Percentiles rank a stretch among this genome's conserved stretches.
Conservation (phyloP, 495 filamentous ascomycete species). For the Penicillium desertorum region DNA sequence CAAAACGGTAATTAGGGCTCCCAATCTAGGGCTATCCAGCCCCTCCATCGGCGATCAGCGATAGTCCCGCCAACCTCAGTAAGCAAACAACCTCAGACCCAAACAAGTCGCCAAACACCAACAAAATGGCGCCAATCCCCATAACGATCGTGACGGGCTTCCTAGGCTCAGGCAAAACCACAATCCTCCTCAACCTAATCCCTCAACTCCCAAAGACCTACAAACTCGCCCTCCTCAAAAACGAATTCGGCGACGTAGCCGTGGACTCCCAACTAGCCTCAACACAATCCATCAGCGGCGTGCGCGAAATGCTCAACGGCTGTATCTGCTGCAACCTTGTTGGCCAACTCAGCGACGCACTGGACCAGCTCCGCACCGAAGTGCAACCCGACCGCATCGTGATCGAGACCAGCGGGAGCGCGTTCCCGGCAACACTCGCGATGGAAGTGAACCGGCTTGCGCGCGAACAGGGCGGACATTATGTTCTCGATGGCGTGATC, state of each 20-base stretch:
- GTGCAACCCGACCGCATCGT: slow-evolving; percentile 78
- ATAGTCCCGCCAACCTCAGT: not conserved
- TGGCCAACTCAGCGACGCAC: slow-evolving; percentile 78
- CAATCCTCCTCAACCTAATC: slow-evolving; percentile 83
- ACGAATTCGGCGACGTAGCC: slow-evolving; percentile 94
- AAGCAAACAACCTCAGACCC: not conserved
- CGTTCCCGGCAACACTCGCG: slow-evolving; percentile 87
- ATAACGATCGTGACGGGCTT: slow-evolving; percentile 96
- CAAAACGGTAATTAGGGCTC: slow-evolving; percentile 9
- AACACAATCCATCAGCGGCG: slow-evolving; percentile 78
- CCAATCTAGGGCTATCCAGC: slow-evolving; percentile 6
- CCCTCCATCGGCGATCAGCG: slow-evolving; percentile 3
- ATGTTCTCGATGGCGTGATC: slow-evolving; percentile 84
- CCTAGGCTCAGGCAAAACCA: slow-evolving; percentile 91
- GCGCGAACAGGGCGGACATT: slow-evolving; percentile 48
- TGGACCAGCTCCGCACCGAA: slow-evolving; percentile 63
- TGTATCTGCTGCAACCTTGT: slow-evolving; percentile 99
- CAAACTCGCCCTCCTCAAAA: slow-evolving; percentile 91
- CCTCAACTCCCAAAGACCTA: slow-evolving; percentile 78
- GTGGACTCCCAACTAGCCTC: slow-evolving; percentile 88
- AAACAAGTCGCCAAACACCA: not conserved
- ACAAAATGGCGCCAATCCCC: slow-evolving; percentile 65
- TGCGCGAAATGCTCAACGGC: slow-evolving; percentile 87
- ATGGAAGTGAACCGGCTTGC: slow-evolving; percentile 88
- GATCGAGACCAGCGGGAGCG: slow-evolving; percentile 86